Percentiles rank a stretch among this genome's conserved stretches.
Conservation (phyloP, 2,329 filamentous ascomycete genomes). For the Ophiosphaerella narmari region DNA sequence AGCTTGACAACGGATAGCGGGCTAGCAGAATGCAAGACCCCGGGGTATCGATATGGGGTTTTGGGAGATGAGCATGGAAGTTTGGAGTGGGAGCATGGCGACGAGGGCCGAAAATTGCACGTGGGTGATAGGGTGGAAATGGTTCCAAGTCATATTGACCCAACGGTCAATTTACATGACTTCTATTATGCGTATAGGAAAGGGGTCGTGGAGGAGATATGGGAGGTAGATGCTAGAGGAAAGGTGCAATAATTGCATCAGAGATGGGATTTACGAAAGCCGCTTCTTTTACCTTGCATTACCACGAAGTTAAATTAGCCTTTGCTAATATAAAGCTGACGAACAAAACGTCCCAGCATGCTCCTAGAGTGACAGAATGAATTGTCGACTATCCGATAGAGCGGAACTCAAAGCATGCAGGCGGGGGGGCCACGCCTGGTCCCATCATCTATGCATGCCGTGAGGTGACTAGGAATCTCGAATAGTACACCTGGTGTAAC, state of each 20-base stretch:
- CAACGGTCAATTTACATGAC: constrained; percentile 59
- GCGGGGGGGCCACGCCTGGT: too few relatives aligned
- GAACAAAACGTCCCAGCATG: too few relatives aligned
- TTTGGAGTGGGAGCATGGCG: constrained; percentile 52
- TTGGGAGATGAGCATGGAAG: constrained; percentile 58
- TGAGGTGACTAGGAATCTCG: too few relatives aligned
- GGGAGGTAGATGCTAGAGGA: constrained; percentile 57
- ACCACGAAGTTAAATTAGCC: too few relatives aligned
- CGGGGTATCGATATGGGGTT: constrained; percentile 51
- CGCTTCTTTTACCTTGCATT: too few relatives aligned
- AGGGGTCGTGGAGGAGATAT: constrained; percentile 57
- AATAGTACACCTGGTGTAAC: too few relatives aligned
- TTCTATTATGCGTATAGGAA: constrained; percentile 56
- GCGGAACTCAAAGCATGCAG: neutral
- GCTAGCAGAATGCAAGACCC: constrained; percentile 52
- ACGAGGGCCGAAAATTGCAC: constrained; percentile 34
- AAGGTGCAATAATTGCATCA: constrained; percentile 52
- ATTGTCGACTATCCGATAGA: neutral
- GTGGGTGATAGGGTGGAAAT: constrained; percentile 58
- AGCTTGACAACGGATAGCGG: constrained; percentile 59
- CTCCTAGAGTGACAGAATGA: too few relatives aligned
- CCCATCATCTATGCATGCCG: too few relatives aligned
- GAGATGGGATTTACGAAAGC: too few relatives aligned
- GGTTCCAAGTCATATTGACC: constrained; percentile 61
- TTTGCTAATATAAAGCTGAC: too few relatives aligned